Evolutionary conservation across 768 basidiomycete genomes (phyloP).

Genomic region (Leccinum longicurvipes): DNA sequence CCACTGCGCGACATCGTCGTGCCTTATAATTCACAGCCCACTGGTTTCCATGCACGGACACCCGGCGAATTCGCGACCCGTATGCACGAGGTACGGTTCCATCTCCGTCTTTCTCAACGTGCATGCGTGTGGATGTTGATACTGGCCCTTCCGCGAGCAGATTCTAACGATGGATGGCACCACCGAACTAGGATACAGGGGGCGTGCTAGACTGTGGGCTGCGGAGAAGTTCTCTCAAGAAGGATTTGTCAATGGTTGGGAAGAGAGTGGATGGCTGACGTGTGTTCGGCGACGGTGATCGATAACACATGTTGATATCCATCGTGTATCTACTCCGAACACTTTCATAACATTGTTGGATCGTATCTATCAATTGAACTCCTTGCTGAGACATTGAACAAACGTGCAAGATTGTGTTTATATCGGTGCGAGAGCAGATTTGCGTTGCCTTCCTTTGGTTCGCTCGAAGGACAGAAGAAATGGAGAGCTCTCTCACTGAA

Average conservation of each 20-base stretch:
- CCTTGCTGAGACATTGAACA: background rate
- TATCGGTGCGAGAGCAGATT: background rate
- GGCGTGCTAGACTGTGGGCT: conserved; percentile 68
- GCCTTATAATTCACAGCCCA: conserved; percentile 65
- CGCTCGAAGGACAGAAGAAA: background rate
- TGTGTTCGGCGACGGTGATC: conserved; percentile 19
- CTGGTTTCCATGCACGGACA: conserved; percentile 80
- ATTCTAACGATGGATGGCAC: conserved; percentile 49
- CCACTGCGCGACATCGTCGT: conserved; percentile 90
- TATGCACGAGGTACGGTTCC: conserved; percentile 48
- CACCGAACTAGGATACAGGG: conserved; percentile 60
- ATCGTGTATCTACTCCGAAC: background rate
- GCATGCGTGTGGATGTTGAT: conserved; percentile 6
- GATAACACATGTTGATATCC: background rate
- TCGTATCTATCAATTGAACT: background rate
- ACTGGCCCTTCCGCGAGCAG: conserved; percentile 9
- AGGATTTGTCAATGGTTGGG: conserved; percentile 78
- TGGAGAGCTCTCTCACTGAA: background rate
- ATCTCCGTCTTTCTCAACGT: background rate
- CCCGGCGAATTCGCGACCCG: conserved; percentile 62
- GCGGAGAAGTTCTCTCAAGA: conserved; percentile 70
- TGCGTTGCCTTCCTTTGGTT: background rate
- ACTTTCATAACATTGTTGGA: background rate
- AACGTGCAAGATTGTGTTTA: background rate
- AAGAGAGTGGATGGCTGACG: conserved; percentile 55